phyloP scores from a whole-genome alignment of 1,139 yeast species.

The Schwanniomyces etchellsii region DNA sequence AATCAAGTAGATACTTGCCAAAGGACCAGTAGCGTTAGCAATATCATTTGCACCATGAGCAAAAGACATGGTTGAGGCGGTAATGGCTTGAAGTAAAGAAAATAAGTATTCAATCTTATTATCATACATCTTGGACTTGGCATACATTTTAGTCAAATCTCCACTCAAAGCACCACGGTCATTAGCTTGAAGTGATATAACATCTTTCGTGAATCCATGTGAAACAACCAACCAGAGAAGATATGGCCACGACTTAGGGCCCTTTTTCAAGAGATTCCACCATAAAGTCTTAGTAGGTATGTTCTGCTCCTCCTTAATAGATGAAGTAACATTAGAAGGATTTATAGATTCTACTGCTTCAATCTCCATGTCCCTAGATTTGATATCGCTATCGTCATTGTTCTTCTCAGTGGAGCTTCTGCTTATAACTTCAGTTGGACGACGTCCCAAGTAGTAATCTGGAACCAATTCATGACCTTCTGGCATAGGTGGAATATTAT shows the following conservation, averaged over 20 bases:
- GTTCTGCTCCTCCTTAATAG: constrained; percentile 12
- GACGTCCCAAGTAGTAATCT: constrained; percentile 64
- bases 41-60: constrained; percentile 83
- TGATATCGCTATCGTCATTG: constrained; percentile 10
- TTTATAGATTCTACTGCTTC: constrained; percentile 7
- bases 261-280: constrained; percentile 34
- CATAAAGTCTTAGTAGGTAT: constrained; percentile 26
- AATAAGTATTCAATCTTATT: constrained; percentile 67
- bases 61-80: constrained; percentile 77
- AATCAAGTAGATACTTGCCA: constrained; percentile 57
- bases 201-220: constrained; percentile 65
- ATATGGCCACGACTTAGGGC: constrained; percentile 51
- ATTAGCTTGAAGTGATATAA: constrained; percentile 45
- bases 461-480: constrained; percentile 49
- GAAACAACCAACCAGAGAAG: constrained; percentile 43
- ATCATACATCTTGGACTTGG: constrained; percentile 60
- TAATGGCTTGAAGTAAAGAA: constrained; percentile 65
- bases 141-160: constrained; percentile 47
- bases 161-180: constrained; percentile 29
- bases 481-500: constrained; percentile 63
- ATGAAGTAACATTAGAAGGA: constrained; percentile 9
- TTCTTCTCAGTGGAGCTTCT: constrained; percentile 9
- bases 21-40: constrained; percentile 75
- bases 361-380: constrained; percentile 2
- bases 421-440: constrained; percentile 21